Evolutionary conservation across 2,329 filamentous ascomycete genomes (phyloP).

Genomic region (Nemania sp.): DNA sequence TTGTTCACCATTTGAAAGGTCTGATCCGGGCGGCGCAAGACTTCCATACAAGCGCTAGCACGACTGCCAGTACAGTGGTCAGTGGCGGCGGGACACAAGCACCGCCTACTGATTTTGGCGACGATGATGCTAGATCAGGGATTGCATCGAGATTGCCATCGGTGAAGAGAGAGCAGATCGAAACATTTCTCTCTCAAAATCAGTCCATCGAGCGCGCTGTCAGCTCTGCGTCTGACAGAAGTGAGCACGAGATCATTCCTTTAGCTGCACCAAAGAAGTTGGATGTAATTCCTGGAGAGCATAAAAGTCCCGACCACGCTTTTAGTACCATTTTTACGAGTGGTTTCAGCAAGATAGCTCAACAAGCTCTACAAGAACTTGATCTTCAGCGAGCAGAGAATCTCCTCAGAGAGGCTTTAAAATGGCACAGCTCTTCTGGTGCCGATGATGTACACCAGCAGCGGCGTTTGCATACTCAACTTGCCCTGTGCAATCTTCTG

Average conservation of each 20-base stretch:
- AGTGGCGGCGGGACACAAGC: constrained; percentile 15
- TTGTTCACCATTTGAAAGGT: constrained; percentile 23
- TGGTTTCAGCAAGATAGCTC: constrained; percentile 24
- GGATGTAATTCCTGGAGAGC: neutral
- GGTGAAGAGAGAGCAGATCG: constrained; percentile 23
- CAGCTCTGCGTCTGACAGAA: neutral
- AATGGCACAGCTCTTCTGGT: constrained; percentile 21
- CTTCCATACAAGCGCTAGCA: constrained; percentile 25
- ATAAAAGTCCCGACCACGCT: constrained; percentile 7
- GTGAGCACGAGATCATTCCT: neutral
- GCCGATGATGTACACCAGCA: constrained; percentile 18
- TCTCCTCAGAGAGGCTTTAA: constrained; percentile 22
- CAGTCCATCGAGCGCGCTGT: constrained; percentile 3
- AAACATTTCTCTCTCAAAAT: constrained; percentile 21
- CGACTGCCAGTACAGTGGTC: constrained; percentile 22
- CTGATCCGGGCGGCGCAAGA: constrained; percentile 24
- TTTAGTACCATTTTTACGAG: constrained; percentile 22
- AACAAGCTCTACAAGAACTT: constrained; percentile 23
- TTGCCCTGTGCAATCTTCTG: constrained; percentile 22
- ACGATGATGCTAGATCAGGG: constrained; percentile 20
- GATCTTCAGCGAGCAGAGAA: constrained; percentile 21
- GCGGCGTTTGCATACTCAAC: constrained; percentile 22
- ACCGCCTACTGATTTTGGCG: constrained; percentile 21
- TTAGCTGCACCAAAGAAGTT: neutral
- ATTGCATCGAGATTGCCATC: constrained; percentile 15